Percentiles rank a stretch among this genome's conserved stretches.
These are phyloP conservation scores for Eragrostis nindensis DNA, from an alignment of 176 grass and related monocot species.

Conservation along the genomic window DNA sequence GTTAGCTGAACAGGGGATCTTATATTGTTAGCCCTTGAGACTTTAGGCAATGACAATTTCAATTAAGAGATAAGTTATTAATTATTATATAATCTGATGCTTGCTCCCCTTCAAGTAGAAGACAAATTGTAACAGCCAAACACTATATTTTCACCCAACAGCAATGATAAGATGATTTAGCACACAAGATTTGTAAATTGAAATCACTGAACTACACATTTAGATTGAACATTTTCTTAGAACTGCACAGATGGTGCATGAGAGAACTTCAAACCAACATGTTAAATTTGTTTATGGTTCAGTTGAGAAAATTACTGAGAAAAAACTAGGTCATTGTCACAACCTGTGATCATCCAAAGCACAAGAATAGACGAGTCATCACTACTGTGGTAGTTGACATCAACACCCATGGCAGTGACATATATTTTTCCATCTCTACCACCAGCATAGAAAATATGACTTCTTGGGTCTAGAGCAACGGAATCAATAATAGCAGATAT, in stretches of 20 bases:
- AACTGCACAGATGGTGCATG: not conserved
- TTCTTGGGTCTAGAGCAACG: constrained; percentile 65
- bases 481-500: constrained; percentile 65
- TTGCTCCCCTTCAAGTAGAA: too few species aligned
- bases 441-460: constrained; percentile 91
- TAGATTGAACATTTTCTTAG: too few species aligned
- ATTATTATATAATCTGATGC: not conserved
- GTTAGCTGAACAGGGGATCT: not conserved
- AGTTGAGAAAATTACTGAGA: not conserved
- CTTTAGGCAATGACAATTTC: not conserved
- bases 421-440: constrained; percentile 94
- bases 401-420: constrained; percentile 74
- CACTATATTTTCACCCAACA: too few species aligned
- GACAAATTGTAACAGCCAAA: too few species aligned
- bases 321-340: constrained; percentile 33
- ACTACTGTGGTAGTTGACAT: constrained; percentile 49
- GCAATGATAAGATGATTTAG: too few species aligned
- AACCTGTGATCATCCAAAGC: constrained; percentile 80
- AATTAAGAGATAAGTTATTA: not conserved
- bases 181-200: too few species aligned
- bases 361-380: constrained; percentile 58
- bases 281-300: constrained; percentile 8
- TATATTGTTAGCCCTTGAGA: not conserved
- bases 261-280: not conserved
- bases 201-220: too few species aligned